Percentiles rank a stretch among this genome's conserved stretches.
Conservation (phyloP, 2,329 filamentous ascomycete species). For the Diaporthe aspalathi region DNA sequence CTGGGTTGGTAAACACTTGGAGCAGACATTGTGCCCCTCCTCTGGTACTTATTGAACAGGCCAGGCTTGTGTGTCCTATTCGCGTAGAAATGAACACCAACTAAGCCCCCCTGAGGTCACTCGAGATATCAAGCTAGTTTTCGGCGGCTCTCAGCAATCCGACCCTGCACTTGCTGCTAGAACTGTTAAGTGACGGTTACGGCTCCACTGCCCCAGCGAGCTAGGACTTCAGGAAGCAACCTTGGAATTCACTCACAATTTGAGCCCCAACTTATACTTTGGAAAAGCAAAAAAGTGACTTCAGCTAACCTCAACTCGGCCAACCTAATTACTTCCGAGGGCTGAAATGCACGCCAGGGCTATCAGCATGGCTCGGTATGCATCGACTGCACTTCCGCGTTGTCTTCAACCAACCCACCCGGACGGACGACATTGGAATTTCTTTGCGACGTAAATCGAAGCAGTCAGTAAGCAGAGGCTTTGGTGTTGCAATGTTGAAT, state of each 20-base stretch:
- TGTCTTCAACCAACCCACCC: too few relatives aligned
- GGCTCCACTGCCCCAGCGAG: not conserved
- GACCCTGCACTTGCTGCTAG: not conserved
- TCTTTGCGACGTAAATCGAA: not conserved
- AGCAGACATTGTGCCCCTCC: constrained; percentile 10
- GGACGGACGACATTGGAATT: not conserved
- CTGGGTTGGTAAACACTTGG: constrained; percentile 26
- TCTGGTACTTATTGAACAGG: not conserved
- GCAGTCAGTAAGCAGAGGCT: not conserved
- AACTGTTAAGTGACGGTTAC: not conserved
- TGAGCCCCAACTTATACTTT: not conserved
- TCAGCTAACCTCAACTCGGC: not conserved
- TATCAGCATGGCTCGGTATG: not conserved
- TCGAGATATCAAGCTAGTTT: not conserved
- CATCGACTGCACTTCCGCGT: not conserved
- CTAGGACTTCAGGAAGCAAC: too few relatives aligned
- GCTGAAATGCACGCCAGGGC: not conserved
- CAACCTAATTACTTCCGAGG: not conserved
- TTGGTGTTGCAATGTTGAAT: not conserved
- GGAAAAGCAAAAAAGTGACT: not conserved
- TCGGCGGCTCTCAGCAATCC: not conserved
- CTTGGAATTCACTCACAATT: not conserved
- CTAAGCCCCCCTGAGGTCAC: not conserved
- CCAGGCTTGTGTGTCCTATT: not conserved
- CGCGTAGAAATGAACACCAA: not conserved